phyloP scores from a whole-genome alignment of 345 rosid genomes.

The Durio zibethinus region DNA sequence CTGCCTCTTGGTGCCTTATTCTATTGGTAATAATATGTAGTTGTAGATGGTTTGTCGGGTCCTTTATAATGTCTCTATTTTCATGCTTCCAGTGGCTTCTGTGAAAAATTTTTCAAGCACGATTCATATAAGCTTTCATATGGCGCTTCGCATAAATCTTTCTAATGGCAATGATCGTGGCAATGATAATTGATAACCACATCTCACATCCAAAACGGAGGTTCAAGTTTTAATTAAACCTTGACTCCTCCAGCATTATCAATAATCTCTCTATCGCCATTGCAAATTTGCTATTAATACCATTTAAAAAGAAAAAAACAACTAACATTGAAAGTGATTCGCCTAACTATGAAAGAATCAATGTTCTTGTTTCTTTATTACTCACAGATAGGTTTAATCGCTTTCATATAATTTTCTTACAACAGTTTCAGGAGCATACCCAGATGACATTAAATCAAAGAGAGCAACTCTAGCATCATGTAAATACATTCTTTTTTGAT shows the following conservation, averaged over 20 bases:
- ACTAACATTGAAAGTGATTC: neutral
- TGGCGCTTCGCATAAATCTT: too few relatives aligned
- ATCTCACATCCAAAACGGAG: neutral
- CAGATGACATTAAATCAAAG: slow-evolving; percentile 31
- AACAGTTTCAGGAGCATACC: slow-evolving; percentile 30
- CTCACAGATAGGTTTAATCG: slow-evolving; percentile 16
- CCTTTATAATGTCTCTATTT: too few relatives aligned
- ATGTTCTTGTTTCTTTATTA: neutral
- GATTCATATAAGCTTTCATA: too few relatives aligned
- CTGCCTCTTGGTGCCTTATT: too few relatives aligned
- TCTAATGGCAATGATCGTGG: too few relatives aligned
- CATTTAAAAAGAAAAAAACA: neutral
- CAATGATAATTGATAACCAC: too few relatives aligned
- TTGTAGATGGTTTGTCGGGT: too few relatives aligned
- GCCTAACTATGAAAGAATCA: neutral
- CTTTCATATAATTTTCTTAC: slow-evolving; percentile 10
- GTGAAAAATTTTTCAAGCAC: too few relatives aligned
- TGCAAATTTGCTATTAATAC: neutral
- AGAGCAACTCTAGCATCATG: slow-evolving; percentile 43
- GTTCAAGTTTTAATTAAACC: too few relatives aligned
- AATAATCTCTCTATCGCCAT: neutral
- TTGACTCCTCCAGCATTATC: too few relatives aligned
- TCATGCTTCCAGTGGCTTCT: too few relatives aligned
- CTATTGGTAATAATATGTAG: too few relatives aligned
- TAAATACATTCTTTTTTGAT: slow-evolving; percentile 35